These are phyloP conservation scores for Licmophora abbreviata DNA, from an alignment of 108 stramenopile genomes.

Conservation along the genomic window DNA sequence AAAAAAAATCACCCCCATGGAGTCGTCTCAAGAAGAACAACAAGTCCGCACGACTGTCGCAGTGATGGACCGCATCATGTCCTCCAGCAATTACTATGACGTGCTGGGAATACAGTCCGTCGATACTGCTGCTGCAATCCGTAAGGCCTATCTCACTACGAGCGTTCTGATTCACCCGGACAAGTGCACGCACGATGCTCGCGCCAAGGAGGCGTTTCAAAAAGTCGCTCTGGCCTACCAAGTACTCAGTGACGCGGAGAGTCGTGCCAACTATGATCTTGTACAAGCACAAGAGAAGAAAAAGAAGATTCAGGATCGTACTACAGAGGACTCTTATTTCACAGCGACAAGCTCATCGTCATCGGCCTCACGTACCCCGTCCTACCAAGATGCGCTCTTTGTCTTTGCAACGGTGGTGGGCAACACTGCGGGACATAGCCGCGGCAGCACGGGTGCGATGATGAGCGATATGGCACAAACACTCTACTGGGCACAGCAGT, in stretches of 20 bases:
- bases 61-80: no score
- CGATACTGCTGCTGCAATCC: background rate
- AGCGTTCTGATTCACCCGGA: slow-evolving; percentile 8
- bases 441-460: background rate
- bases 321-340: background rate
- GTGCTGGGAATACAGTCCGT: background rate
- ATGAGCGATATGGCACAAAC: slow-evolving; percentile 5
- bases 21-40: no score
- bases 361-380: background rate
- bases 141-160: slow-evolving; percentile 3
- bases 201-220: slow-evolving; percentile 11
- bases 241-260: background rate
- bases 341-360: no score
- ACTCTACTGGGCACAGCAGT: slow-evolving; percentile 5
- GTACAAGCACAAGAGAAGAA: no score
- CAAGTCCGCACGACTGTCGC: no score
- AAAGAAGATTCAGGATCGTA: background rate
- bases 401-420: slow-evolving; percentile 4
- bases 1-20: no score
- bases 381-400: slow-evolving; percentile 12
- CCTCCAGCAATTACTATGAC: slow-evolving; percentile 11
- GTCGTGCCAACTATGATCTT: slow-evolving; percentile 6
- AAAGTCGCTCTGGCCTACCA: slow-evolving; percentile 16
- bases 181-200: slow-evolving; percentile 1
- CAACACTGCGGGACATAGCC: background rate